phyloP scores from a whole-genome alignment of 371 early-diverging fungal species.

The Apophysomyces ossiformis region DNA sequence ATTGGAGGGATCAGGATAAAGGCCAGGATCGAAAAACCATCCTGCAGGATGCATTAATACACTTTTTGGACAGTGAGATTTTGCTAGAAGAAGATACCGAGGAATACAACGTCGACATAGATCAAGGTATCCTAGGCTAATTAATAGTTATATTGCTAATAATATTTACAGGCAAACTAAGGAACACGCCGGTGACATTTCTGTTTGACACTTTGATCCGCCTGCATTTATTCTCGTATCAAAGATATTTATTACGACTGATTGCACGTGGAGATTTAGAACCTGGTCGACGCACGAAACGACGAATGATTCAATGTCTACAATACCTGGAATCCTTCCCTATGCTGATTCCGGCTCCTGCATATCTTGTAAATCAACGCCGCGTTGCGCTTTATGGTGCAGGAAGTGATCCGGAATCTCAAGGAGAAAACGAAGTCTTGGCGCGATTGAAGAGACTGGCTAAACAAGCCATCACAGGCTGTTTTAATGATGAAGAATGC shows the following conservation, averaged over 20 bases:
- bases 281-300: conserved; percentile 38
- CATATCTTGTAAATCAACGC: conserved; percentile 62
- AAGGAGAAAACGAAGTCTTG: conserved; percentile 30
- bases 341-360: conserved; percentile 38
- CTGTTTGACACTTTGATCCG: conserved; percentile 67
- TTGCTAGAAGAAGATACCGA: conserved; percentile 8
- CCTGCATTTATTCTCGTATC: conserved; percentile 63
- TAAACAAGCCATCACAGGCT: conserved; percentile 30
- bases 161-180: conserved; percentile 7
- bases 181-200: conserved; percentile 26
- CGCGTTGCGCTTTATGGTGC: conserved; percentile 52
- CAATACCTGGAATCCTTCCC: conserved; percentile 63
- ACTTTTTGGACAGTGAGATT: conserved; percentile 44
- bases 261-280: conserved; percentile 71
- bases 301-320: conserved; percentile 53
- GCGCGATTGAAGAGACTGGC: conserved; percentile 35
- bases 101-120: conserved; percentile 8
- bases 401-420: conserved; percentile 25
- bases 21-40: conserved; percentile 22
- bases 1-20: conserved; percentile 52
- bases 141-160: not conserved
- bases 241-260: conserved; percentile 62
- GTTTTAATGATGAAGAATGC: conserved; percentile 25
- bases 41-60: conserved; percentile 52
- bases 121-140: conserved; percentile 5